These are phyloP conservation scores for Priceomyces medius DNA, from an alignment of 805 yeast species.

Conservation along the genomic window DNA sequence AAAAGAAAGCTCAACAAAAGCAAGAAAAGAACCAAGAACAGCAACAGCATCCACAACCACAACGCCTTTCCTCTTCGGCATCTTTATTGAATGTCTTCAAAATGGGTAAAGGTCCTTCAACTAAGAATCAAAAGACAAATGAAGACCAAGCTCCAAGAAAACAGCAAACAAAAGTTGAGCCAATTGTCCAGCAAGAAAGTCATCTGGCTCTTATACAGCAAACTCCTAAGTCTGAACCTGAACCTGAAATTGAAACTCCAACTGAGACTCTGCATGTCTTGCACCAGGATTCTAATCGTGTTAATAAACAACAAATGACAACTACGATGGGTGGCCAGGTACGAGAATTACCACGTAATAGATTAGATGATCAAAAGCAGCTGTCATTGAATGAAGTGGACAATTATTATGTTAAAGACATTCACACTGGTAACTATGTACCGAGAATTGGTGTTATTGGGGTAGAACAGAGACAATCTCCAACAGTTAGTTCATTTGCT, in stretches of 20 bases:
- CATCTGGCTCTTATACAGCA: neutral
- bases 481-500: neutral
- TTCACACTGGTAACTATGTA: neutral
- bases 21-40: neutral
- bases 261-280: neutral
- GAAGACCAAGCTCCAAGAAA: constrained; percentile 1
- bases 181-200: neutral
- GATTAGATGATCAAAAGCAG: neutral
- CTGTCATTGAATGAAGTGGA: neutral
- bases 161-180: neutral
- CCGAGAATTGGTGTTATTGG: neutral
- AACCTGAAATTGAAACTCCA: neutral
- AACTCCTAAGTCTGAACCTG: neutral
- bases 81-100: constrained; percentile 22
- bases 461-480: neutral
- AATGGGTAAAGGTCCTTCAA: constrained; percentile 21
- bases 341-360: neutral
- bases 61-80: constrained; percentile 1
- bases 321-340: neutral
- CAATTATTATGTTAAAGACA: neutral
- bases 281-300: neutral
- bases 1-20: neutral
- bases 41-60: neutral
- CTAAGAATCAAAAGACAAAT: constrained; percentile 2
- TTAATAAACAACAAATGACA: neutral